Evolutionary conservation across 2,329 filamentous ascomycete genomes (phyloP), one percentile per base, ranked within the genome.

Genomic region (Cordyceps cateniannulata): DNA sequence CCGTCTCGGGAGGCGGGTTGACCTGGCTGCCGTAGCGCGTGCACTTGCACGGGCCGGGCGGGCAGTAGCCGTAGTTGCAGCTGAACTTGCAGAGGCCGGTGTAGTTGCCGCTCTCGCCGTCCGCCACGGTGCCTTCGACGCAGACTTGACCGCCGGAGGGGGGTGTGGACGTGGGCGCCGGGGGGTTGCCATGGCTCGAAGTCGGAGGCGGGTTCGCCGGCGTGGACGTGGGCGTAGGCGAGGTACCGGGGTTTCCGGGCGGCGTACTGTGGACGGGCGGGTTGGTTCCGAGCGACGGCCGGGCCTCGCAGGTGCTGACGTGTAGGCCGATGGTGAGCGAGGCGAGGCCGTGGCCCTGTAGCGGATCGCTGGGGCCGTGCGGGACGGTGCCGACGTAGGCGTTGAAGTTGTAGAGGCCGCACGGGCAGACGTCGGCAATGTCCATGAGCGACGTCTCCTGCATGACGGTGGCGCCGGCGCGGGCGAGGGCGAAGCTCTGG

Each of bases 21-120:
- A 63, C 58, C 45, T 69, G 68, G 32, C 66, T 55, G 24, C 74
- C 75, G 18, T 70, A 71, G 2, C 62, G 64, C 3, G 61, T 66
- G 57, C 74, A 75, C 47, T 70, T 69, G 60, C 73, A 76, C 2
- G 70, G 68, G 1, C 68, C 73, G 5, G 66, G 62, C 5, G 71
- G 71, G 52, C 70, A 73, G 63, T 72, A 72, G n/a, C 69, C 69
- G 54, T 68, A 69, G 16, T 47, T 52, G 57, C 71, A 73, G 32
- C 68, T 47, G 45, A 72, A 76, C 44, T 65, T 48, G 62, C 74
- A 77, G 9, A 77, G 71, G 2, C 73, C 75, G 5, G 60, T 49
- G 47, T 73, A 74, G 62, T 76, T 71, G 29, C 63, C 64, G 14
- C 63, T 66, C 56, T 70, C 57, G 12, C 69, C 74, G 10, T 70